Base-by-base conservation (phyloP, 352 stramenopile species). In the Phytophthora niederhauseri region DNA sequence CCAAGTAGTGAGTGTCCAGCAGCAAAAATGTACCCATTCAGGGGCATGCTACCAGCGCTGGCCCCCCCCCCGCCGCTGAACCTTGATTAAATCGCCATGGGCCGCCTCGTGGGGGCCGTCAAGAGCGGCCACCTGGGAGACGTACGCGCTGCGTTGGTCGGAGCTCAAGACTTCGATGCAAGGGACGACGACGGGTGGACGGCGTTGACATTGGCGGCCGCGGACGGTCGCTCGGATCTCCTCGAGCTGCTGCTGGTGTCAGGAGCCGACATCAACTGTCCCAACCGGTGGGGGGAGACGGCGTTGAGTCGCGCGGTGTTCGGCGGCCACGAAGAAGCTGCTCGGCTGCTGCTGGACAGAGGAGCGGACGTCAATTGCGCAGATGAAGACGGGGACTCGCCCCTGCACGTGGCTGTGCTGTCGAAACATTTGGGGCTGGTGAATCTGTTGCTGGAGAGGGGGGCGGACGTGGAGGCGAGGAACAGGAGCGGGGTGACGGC, bases 241-340 rank as follows among this genome's bases (percentile, higher is more conserved):
- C 3, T 67, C 14, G 4, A 59, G 19, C 50, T 67, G 36, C 52
- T 67, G 20, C n/a, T 67, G 11, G 26, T 15, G 12, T 20, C n/a
- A 26, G 38, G 43, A 5, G 50, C 52, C 2, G 19, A 46, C 8
- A 17, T 61, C 17, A 43, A 61, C 28, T 17, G 20, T 34, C 50
- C 49, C 22, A 66, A 66, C n/a, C 60, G 49, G 54, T 66, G 50
- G 50, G 46, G 45, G 38, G 60, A 66, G 60, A 59, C 60, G 28
- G 60, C 60, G 3, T 19, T 67, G 19, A 67, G 51, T 61, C 49
- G 61, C 19, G 49, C 61, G 1, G 61, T 53, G 36, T 67, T 56
- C 19, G 51, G 51, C 14, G 61, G 61, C 24, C 61, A 67, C 15
- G 3, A 41, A 4, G 20, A n/a, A 28, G 38, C 20, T 26, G 41